Evolutionary conservation across 345 rosid species (phyloP), one percentile per base, ranked within the genome.

Genomic region (Carallia brachiata): DNA sequence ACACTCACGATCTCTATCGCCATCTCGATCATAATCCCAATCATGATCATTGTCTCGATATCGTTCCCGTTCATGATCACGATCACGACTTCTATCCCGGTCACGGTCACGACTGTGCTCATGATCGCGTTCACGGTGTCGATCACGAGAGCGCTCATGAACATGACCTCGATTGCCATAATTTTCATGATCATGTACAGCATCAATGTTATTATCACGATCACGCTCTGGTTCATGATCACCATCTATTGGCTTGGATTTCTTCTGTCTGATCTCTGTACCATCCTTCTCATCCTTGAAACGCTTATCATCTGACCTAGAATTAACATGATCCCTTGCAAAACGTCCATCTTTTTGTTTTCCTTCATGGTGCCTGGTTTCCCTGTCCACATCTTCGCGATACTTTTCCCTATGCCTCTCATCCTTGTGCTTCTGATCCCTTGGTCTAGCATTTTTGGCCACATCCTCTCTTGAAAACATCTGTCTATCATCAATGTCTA

Each of bases 321-420:
- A 73, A 73, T 72, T 76, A 59, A 60, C 52, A 47, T 79, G 86
- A 62, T 90, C 97, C 81, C 83, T 90, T 40, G 75, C 57, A 61
- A 78, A 36, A 62, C 76, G 86, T n/a, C 87, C 97, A 80, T 89
- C 91, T 78, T 84, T 84, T 70, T 79, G 83, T 82, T 87, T 91
- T 30, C 84, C 92, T 68, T 84, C 85, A 60, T 73, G 87, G 70
- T 77, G 78, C 80, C 76, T 90, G 65, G 72, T 79, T 68, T 88
- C 97, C 77, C 77, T 79, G 65, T 87, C 89, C 10, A 57, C 63
- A 56, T 73, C 89, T 68, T 89, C 96, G 53, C 79, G 75, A 44
- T 80, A 73, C 76, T 81, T 85, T 52, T 83, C 90, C 71, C 75
- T 81, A 71, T 82, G 74, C 65, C 72, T 88, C n/a, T 83, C 94